Evolutionary conservation across 31 red algal species (phyloP).

Genomic region (Endocladia muricata): DNA sequence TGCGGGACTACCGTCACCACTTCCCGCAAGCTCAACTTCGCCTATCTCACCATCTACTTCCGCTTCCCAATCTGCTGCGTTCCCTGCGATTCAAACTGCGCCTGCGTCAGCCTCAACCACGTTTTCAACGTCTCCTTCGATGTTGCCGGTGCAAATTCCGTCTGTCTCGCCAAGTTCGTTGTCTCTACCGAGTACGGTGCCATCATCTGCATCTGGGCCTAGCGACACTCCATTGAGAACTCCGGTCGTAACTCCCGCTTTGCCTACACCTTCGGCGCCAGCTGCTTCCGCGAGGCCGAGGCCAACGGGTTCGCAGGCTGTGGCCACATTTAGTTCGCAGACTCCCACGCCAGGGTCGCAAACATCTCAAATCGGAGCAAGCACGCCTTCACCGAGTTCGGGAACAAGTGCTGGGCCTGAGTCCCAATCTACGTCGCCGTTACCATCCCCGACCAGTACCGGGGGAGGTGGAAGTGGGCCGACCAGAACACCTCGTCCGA

Average conservation of each 20-base stretch:
- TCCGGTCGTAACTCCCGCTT: neutral
- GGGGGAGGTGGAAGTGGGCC: too few relatives aligned
- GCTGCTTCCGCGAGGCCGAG: neutral
- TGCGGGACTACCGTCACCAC: too few relatives aligned
- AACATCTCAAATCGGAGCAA: too few relatives aligned
- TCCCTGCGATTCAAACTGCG: neutral
- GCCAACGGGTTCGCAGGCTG: too few relatives aligned
- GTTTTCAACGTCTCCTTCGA: neutral
- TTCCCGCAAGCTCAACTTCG: too few relatives aligned
- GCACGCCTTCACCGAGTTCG: too few relatives aligned
- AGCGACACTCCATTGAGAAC: neutral
- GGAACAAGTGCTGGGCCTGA: too few relatives aligned
- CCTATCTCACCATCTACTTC: conserved; percentile 6
- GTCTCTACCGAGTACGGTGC: neutral
- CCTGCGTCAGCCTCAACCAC: conserved; percentile 7
- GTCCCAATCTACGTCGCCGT: too few relatives aligned
- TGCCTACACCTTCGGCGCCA: neutral
- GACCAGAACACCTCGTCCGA: neutral
- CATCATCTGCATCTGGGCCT: neutral
- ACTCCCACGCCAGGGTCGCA: too few relatives aligned
- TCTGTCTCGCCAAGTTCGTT: too few relatives aligned
- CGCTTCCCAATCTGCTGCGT: neutral
- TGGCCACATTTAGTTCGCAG: too few relatives aligned
- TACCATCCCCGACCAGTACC: too few relatives aligned
- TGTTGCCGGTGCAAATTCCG: neutral